Evolutionary conservation across 2,329 filamentous ascomycete genomes (phyloP), one percentile per base, ranked within the genome.

Genomic region (Cladophialophora bantiana): DNA sequence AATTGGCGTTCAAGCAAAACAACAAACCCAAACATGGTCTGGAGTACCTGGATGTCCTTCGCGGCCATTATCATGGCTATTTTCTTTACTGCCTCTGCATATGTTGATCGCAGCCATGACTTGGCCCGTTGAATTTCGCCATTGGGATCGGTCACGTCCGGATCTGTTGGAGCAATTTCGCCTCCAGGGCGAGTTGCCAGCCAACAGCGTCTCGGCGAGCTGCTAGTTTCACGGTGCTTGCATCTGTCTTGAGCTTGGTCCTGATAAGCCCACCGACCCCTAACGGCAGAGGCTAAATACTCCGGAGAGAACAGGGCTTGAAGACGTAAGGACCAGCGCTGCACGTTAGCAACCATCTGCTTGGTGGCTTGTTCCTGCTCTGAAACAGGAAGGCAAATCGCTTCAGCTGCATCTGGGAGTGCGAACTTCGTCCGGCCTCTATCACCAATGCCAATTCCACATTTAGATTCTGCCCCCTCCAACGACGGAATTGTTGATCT

Each of bases 91-190:
- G 18, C n/a, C n/a, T 15, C 26, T 26, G 26, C 26, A 7, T 9
- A 48, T 26, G 42, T 48, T 12, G 42, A 48, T 48, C 42, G 42
- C 42, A 20, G 42, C 42, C 18, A 48, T 12, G 7, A 3, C 40
- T 42, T 42, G 40, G 40, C 40, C 40, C 40, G 4, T 42, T 13
- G 15, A 5, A 42, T 42, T 42, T 42, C n/a, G 42, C 20, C 42
- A 48, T 48, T 48, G 42, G 18, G 18, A 26, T 18, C 18, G 42
- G 42, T 48, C 42, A 48, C 13, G 42, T 48, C n/a, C 42, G 42
- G 42, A 48, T 48, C n/a, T 48, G 42, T 26, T 20, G 42, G 42
- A 48, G 9, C 18, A 48, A 48, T 48, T 26, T 48, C 42, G 42
- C 42, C 42, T 48, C 42, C 18, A 48, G 42, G 13, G 18, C 6